Evolutionary conservation across 225 moss, liverwort and hornwort species (phyloP).

Genomic region (Pseudoscleropodium purum): DNA sequence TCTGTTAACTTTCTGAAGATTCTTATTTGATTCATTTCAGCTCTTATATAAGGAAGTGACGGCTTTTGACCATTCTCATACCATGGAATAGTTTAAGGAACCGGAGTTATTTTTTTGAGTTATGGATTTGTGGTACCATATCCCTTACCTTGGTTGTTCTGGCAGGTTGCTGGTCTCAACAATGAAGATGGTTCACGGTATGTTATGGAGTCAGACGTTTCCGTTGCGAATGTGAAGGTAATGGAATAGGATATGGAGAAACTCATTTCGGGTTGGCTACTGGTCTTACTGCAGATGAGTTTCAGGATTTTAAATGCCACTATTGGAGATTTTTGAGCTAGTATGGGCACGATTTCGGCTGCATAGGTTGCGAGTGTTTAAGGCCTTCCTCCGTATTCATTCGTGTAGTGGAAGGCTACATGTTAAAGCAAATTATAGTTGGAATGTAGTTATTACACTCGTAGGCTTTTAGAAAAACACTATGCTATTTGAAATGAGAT

Average conservation of each 20-base stretch:
- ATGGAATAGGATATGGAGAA: not conserved
- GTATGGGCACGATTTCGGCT: not conserved
- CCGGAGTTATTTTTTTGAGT: not conserved
- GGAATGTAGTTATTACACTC: not conserved
- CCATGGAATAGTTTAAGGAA: not conserved
- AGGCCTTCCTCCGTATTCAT: not conserved
- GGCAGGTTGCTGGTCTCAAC: slow-evolving; percentile 70
- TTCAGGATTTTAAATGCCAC: not conserved
- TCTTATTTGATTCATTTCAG: not conserved
- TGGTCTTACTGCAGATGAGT: not conserved
- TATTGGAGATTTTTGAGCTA: not conserved
- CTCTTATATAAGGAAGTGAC: not conserved
- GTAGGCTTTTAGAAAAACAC: not conserved
- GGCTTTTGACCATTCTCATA: not conserved
- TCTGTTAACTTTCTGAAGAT: not conserved
- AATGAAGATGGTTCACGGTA: slow-evolving; percentile 68
- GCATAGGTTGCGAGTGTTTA: not conserved
- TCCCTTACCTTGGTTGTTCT: not conserved
- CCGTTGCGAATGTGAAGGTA: slow-evolving; percentile 56
- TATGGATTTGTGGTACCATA: not conserved
- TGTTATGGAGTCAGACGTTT: slow-evolving; percentile 60
- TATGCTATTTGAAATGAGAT: not conserved
- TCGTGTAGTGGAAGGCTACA: not conserved
- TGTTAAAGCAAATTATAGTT: not conserved
- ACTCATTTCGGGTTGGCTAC: not conserved